These are phyloP conservation scores for Fusarium sp. DNA, from an alignment of 2,329 filamentous ascomycete species.

Conservation along the genomic window DNA sequence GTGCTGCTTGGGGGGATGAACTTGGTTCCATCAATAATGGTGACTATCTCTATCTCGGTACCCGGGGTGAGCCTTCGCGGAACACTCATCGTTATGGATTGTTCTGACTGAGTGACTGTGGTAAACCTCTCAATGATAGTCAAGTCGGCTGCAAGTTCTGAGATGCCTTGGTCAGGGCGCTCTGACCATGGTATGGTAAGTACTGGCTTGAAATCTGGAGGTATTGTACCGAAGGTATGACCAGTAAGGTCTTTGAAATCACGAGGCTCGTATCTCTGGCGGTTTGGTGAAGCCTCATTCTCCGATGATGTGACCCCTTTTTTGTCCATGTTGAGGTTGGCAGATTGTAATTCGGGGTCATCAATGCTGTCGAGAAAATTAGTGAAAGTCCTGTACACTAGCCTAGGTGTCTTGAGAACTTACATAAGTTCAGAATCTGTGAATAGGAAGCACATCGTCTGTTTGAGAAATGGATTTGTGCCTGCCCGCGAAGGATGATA, in stretches of 20 bases:
- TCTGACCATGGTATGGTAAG: neutral
- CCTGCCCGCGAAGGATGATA: neutral
- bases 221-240: neutral
- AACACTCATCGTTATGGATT: neutral
- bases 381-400: rapidly evolving
- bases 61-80: neutral
- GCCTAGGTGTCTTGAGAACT: neutral
- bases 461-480: neutral
- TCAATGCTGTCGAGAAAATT: neutral
- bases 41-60: neutral
- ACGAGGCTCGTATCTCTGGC: neutral
- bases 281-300: too few relatives aligned
- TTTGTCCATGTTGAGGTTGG: neutral
- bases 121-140: neutral
- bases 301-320: too few relatives aligned
- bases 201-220: neutral
- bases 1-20: neutral
- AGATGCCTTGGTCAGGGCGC: neutral
- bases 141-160: neutral
- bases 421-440: neutral
- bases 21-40: neutral
- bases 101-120: neutral
- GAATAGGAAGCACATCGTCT: neutral
- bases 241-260: neutral
- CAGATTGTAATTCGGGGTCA: neutral